Conservation (phyloP, 331 rosid genomes). For the Pyrus hybrid region DNA sequence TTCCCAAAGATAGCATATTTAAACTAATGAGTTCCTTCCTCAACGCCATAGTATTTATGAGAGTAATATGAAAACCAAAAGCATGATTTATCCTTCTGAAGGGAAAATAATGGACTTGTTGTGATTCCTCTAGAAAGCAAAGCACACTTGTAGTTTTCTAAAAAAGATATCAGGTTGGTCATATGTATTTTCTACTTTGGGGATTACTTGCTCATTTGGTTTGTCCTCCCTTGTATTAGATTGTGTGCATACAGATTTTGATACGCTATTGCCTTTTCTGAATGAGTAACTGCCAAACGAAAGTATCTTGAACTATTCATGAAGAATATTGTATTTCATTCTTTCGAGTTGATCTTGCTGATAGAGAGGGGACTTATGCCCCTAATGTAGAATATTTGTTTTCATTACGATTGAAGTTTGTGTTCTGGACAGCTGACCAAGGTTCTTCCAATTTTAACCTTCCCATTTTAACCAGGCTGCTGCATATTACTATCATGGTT, state of each 20-base stretch:
- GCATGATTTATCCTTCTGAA: not conserved
- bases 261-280: not conserved
- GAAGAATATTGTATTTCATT: not conserved
- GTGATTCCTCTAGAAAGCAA: not conserved
- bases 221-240: not conserved
- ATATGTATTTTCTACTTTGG: not conserved
- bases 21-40: no score
- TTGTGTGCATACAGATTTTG: not conserved
- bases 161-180: not conserved
- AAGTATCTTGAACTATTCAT: not conserved
- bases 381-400: not conserved
- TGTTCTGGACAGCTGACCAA: constrained; percentile 7
- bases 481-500: constrained; percentile 94
- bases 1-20: no score
- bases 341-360: not conserved
- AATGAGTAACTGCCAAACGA: not conserved
- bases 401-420: not conserved
- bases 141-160: not conserved
- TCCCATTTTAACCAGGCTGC: constrained; percentile 55
- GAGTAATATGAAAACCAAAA: not conserved
- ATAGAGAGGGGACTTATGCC: not conserved
- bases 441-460: constrained; percentile 3
- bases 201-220: not conserved
- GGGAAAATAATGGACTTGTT: not conserved
- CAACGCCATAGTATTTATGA: no score